Percentiles rank a stretch among this genome's conserved stretches.
phyloP scores from a whole-genome alignment of 345 rosid species.

The Rhizophora apiculata region DNA sequence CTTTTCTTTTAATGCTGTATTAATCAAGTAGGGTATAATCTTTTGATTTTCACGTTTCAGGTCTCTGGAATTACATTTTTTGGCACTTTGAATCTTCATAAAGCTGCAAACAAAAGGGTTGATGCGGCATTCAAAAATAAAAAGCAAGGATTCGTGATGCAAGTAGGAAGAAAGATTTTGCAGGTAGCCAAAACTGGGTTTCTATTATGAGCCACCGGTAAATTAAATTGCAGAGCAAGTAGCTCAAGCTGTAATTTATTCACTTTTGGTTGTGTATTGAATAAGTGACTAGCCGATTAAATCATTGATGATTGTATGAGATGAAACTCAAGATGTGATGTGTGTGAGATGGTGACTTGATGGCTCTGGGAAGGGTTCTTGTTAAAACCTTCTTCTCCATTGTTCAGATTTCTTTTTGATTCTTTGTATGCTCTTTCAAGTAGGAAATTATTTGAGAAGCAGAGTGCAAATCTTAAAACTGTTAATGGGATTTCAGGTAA shows the following conservation, averaged over 20 bases:
- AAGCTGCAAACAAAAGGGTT: conserved; percentile 23
- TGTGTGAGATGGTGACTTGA: too few species aligned
- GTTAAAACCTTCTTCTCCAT: neutral
- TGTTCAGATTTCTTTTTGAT: neutral
- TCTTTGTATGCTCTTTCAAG: neutral
- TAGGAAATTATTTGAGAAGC: neutral
- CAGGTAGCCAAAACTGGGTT: conserved; percentile 44
- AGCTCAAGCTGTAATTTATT: neutral
- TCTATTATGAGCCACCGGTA: neutral
- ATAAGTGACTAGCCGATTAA: too few species aligned
- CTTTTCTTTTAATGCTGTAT: neutral
- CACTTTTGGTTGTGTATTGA: neutral
- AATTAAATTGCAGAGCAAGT: neutral
- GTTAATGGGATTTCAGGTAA: conserved; percentile 39
- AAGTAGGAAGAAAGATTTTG: conserved; percentile 57
- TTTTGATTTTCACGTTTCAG: conserved; percentile 30
- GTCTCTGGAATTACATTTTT: conserved; percentile 50
- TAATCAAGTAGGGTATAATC: neutral
- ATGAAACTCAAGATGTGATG: too few species aligned
- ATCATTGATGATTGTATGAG: too few species aligned
- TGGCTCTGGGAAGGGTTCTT: neutral
- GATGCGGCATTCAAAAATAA: conserved; percentile 25
- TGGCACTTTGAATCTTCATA: conserved; percentile 45
- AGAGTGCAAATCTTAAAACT: conserved; percentile 4
- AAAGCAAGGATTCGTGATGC: conserved; percentile 43